Conservation (phyloP, 495 filamentous ascomycete genomes). For the Chaetomium cochliodes region DNA sequence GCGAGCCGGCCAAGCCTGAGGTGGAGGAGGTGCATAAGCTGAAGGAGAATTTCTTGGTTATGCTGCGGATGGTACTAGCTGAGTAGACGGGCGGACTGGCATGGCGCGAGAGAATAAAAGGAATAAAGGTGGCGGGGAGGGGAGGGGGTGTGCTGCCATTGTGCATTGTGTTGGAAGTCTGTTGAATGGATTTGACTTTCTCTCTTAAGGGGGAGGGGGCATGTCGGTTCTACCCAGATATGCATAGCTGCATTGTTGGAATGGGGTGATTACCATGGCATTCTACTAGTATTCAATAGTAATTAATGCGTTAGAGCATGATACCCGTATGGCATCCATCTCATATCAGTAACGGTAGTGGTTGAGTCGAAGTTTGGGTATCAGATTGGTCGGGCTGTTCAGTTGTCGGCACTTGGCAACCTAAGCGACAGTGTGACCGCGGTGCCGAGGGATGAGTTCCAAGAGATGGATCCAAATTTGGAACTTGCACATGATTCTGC, state of each 20-base stretch:
- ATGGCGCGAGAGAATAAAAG: no score
- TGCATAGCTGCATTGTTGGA: background rate
- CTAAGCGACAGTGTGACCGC: no score
- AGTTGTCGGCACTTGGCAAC: background rate
- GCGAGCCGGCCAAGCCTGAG: constrained; percentile 83
- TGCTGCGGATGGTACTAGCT: constrained; percentile 85
- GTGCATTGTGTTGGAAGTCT: no score
- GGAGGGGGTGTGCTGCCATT: no score
- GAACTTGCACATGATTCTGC: no score
- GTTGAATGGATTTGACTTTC: background rate
- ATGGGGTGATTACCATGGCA: background rate
- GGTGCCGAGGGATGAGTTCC: background rate
- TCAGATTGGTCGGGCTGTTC: background rate
- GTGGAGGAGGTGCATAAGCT: constrained; percentile 77
- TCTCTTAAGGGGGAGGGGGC: background rate
- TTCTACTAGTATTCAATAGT: constrained; percentile 2
- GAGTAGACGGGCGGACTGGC: constrained; percentile 34
- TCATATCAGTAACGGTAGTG: background rate
- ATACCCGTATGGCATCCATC: background rate
- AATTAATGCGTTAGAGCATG: constrained; percentile 5
- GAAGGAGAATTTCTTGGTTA: constrained; percentile 71
- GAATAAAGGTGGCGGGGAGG: no score
- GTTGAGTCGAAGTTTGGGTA: background rate
- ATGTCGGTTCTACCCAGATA: background rate
- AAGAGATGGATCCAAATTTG: background rate